Evolutionary conservation across 2,329 filamentous ascomycete genomes (phyloP), one percentile per base, ranked within the genome.

Genomic region (Penicillium aurantiogriseum): DNA sequence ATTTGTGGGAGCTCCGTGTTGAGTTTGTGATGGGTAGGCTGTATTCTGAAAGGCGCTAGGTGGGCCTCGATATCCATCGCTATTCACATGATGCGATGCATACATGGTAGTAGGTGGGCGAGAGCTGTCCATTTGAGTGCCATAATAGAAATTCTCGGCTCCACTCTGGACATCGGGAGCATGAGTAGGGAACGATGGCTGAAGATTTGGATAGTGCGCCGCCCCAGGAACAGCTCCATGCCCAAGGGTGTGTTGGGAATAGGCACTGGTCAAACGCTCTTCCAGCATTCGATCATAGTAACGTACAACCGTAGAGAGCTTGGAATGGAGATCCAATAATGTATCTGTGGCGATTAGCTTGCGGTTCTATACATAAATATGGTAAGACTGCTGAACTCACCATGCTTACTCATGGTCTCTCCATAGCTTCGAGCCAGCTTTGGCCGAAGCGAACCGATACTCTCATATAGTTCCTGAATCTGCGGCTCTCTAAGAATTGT

Each of bases 341-440:
- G 93, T 94, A 73, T 99, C 92, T 94, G 60, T 9, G 4, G 19
- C 7, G 43, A 45, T 73, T 58, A 74, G 66, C 38, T 49, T 52
- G 51, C 42, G 13, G 31, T 19, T 36, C 15, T 25, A 39, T 43
- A 27, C 4, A 21, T 35, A 38, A 48, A 13, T 3, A 19, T 27
- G 15, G n/a, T 6, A 39, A 47, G 9, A 27, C 46, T 47, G 44
- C 29, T 40, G 11, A 29, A 77, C 85, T 72, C 79, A 91, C 91
- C 92, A 74, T 97, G 94, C 76, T 99, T 99, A 84, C 94, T 97
- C 94, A 99, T 97, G 0, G 94, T 97, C 78, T 99, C 94, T 54
- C 94, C 94, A 71, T 97, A 97, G 0, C 93, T 97, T 11, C 94
- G 85, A 5, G 94, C 94, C 54, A 99, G 81, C 74, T 99, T 99